Conservation (phyloP, 2,329 filamentous ascomycete species). For the Aureobasidium leucospermi region DNA sequence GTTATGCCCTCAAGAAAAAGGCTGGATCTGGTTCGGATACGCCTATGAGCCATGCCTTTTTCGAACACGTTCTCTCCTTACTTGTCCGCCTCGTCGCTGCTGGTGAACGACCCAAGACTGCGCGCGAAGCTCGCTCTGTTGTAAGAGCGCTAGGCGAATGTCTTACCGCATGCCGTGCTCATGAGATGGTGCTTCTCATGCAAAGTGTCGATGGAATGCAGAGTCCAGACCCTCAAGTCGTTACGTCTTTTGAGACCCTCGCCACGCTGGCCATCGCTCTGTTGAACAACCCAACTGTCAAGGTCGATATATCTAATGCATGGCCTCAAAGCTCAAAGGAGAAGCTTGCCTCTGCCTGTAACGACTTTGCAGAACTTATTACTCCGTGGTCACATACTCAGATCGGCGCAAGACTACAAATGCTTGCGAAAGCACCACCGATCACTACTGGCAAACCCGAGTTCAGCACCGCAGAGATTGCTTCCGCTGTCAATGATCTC, state of each 20-base stretch:
- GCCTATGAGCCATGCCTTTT: constrained; percentile 20
- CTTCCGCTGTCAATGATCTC: constrained; percentile 45
- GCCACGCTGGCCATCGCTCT: constrained; percentile 24
- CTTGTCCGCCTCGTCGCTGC: constrained; percentile 22
- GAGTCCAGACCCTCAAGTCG: constrained; percentile 19
- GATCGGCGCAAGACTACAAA: constrained; percentile 23
- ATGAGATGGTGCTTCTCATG: constrained; percentile 26
- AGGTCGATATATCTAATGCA: not conserved
- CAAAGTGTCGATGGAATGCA: constrained; percentile 20
- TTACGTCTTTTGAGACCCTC: constrained; percentile 26
- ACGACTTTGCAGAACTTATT: constrained; percentile 27
- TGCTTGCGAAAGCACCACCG: constrained; percentile 23
- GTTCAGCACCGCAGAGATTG: constrained; percentile 54
- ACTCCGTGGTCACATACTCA: constrained; percentile 28
- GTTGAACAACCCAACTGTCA: constrained; percentile 20
- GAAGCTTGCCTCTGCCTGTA: constrained; percentile 23
- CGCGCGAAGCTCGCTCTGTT: constrained; percentile 17
- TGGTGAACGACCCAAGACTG: constrained; percentile 17
- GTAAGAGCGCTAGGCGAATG: constrained; percentile 23
- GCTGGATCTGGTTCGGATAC: not conserved
- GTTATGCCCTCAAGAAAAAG: constrained; percentile 9
- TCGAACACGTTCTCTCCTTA: constrained; percentile 27
- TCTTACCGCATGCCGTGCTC: constrained; percentile 23
- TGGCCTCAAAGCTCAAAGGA: constrained; percentile 18
- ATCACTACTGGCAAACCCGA: constrained; percentile 59